Conservation (phyloP, 2,329 filamentous ascomycete genomes). For the Ascochyta clinopodiicola region DNA sequence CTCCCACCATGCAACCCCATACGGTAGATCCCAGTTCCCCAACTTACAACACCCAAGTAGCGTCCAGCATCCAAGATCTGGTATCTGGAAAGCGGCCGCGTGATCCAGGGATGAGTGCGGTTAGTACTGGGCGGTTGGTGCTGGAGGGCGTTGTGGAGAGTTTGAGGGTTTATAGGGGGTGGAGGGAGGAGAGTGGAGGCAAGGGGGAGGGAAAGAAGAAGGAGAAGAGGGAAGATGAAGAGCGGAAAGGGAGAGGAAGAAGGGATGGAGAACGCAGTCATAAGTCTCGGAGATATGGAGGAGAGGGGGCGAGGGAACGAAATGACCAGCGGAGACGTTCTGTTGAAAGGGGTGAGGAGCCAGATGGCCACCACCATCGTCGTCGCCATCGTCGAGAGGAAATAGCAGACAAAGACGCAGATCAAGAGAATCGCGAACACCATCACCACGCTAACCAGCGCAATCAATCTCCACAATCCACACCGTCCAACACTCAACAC, state of each 20-base stretch:
- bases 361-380: neutral
- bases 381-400: neutral
- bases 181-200: constrained; percentile 10
- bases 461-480: neutral
- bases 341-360: too few species aligned
- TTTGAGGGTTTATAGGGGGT: constrained; percentile 24
- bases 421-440: neutral
- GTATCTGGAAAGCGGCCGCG: constrained; percentile 13
- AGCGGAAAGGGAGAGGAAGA: neutral
- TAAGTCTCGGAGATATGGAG: neutral
- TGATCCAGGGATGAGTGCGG: constrained; percentile 14
- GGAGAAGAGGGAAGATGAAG: neutral
- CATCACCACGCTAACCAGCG: neutral
- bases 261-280: neutral
- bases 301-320: neutral
- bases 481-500: neutral
- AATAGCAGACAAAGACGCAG: too few species aligned
- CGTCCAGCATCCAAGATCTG: constrained; percentile 23
- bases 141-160: constrained; percentile 31
- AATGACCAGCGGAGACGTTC: too few species aligned
- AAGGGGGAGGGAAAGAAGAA: constrained; percentile 10
- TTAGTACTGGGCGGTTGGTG: constrained; percentile 20
- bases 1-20: neutral
- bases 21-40: constrained; percentile 17
- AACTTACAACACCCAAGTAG: constrained; percentile 22